Percentiles rank a stretch among this genome's conserved stretches.
Conservation (phyloP, 495 filamentous ascomycete genomes). For the Podospora pseudoanserina region DNA sequence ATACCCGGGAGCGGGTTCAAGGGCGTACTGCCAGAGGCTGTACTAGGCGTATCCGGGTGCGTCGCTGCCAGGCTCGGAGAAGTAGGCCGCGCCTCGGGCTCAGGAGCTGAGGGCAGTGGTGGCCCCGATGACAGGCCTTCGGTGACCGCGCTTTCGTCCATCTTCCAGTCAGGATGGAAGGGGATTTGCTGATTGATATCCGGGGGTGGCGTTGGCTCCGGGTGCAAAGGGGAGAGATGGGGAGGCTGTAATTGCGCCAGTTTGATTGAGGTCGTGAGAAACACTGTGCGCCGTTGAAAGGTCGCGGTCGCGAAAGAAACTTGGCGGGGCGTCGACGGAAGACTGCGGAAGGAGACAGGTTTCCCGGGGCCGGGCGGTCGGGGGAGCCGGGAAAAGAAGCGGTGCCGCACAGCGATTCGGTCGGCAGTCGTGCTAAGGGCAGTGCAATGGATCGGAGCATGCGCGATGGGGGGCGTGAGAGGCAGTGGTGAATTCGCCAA, state of each 20-base stretch:
- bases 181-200: conserved; percentile 29
- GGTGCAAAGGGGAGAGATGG: conserved; percentile 24
- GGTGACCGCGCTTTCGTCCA: conserved; percentile 38
- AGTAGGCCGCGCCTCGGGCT: conserved; percentile 38
- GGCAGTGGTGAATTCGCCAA: background rate
- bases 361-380: background rate
- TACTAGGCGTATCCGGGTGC: conserved; percentile 15
- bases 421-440: background rate
- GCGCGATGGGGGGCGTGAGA: background rate
- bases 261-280: conserved; percentile 15
- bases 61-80: conserved; percentile 50
- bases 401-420: background rate
- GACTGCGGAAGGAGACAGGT: background rate
- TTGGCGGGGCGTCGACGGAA: background rate
- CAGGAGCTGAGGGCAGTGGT: conserved; percentile 34
- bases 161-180: conserved; percentile 28
- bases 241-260: conserved; percentile 37
- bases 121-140: conserved; percentile 21
- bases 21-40: conserved; percentile 35
- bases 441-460: background rate
- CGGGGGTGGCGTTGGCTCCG: conserved; percentile 28
- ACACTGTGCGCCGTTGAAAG: conserved; percentile 5
- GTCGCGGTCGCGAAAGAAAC: conserved; percentile 1
- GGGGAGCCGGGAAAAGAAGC: background rate
- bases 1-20: conserved; percentile 53